Base-by-base conservation (phyloP, 2,329 filamentous ascomycete genomes). In the Diaporthe vaccinii region DNA sequence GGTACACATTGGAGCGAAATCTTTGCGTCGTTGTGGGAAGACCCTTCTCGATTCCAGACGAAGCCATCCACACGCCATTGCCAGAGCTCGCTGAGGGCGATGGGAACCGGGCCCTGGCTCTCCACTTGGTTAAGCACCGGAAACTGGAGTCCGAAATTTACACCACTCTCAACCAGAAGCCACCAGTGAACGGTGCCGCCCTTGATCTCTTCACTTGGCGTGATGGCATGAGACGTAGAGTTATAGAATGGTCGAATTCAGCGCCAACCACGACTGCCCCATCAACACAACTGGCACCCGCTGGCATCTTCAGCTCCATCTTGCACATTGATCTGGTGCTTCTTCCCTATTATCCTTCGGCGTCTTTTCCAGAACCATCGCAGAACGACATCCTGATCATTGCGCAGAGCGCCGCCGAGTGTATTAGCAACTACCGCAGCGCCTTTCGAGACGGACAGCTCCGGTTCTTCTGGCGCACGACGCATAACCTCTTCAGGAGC, bases 131-230 rank as follows among this genome's bases (percentile, higher is more conserved):
- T 4, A 75, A 75, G 1, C 72, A 67, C 2, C 80, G 80, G 0
- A 76, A 72, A 15, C 67, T 80, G 0, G 80, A 81, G n/a, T 80
- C 80, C 22, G 80, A 81, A 31, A 80, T 80, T 3, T 78, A 78
- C 1, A 70, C 49, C 0, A 81, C 77, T 0, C 73, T 81, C 0
- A 76, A 77, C 46, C 77, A 81, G 4, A 77, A 69, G 9, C 41
- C 49, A 0, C 73, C 77, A 0, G 2, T 44, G 0, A 78, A 80
- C 51, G 78, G 78, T 0, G 75, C 75, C 0, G 9, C 39, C 4
- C 10, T 75, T 34, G 76, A 77, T 49, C 4, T 39, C 4, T 20
- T 28, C 4, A 49, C 77, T 1, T 81, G 80, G 80, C 77, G 79
- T 14, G 68, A 73, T 2, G 31, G 67, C 15, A 78, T 81, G 41